Conservation (phyloP, 176 grass and related monocot species). For the Rhynchospora pubera region DNA sequence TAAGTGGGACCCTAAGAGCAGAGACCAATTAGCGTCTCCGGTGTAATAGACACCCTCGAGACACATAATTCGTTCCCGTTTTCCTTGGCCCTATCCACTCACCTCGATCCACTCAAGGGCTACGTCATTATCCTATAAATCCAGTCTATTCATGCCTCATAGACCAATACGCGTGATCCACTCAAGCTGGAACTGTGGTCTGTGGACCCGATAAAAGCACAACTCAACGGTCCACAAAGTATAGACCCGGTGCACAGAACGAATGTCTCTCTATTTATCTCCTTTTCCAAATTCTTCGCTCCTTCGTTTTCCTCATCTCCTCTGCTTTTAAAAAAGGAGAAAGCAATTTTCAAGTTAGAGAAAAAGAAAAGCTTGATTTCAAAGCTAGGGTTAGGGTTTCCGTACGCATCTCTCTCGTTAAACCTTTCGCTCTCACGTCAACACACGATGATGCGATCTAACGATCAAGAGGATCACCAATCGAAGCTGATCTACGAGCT, state of each 20-base stretch:
- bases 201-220: not conserved
- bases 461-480: slow-evolving; percentile 23
- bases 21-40: too few relatives aligned
- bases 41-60: not conserved
- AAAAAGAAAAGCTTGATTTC: not conserved
- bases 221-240: not conserved
- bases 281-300: not conserved
- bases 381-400: slow-evolving; percentile 15
- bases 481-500: slow-evolving; percentile 52
- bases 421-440: not conserved
- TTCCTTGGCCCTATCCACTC: slow-evolving; percentile 23
- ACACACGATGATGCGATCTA: slow-evolving; percentile 23
- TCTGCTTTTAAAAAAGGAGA: slow-evolving; percentile 6
- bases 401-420: not conserved
- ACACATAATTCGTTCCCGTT: not conserved
- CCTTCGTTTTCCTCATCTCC: not conserved
- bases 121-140: not conserved
- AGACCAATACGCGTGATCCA: not conserved
- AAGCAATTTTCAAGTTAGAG: too few relatives aligned
- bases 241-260: not conserved
- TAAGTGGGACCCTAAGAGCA: too few relatives aligned
- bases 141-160: not conserved
- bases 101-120: slow-evolving; percentile 7
- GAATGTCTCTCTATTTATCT: not conserved
- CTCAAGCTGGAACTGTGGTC: not conserved